Evolutionary conservation across 805 yeast genomes (phyloP), one percentile per base, ranked within the genome.

Genomic region (Yarrowia porcina): DNA sequence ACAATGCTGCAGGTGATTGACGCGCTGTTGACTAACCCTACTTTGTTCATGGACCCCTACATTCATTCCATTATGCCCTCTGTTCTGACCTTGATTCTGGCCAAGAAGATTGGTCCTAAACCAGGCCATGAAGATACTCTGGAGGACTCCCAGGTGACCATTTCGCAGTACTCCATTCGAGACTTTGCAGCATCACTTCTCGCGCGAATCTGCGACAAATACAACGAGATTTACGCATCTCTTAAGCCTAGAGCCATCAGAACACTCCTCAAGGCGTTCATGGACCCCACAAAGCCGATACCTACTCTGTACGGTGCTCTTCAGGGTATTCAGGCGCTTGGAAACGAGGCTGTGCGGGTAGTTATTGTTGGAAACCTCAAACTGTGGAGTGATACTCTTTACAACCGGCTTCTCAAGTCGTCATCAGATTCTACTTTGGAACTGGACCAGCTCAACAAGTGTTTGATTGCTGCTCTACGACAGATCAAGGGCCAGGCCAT

Each of bases 21-120:
- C 65, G 91, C 98, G 0, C 79, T 94, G 30, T 79, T 91, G 56
- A 84, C 87, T 44, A 94, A 94, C 75, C 85, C 85, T 62, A 86
- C 96, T 20, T 85, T 94, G 39, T 93, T 91, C 69, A 80, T 93
- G 65, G 97, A 93, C 68, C 99, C 98, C 11, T 93, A 93, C 71
- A 90, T 94, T 49, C 99, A 96, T 76, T 93, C 97, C 0, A 77
- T 94, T 68, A 90, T 94, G 89, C 99, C 99, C n/a, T 90, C 97
- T 65, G 87, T 94, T 33, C 79, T 94, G 67, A 94, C 99, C 0
- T 79, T 93, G 20, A 80, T 94, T 45, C 80, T 94, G 56, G 97
- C 98, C 1, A 91, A 91, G 70, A 83, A 89, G 65, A 82, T 93
- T n/a, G 97, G 97, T 3, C 49, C 74, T 72, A 21, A 78, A 75